These are phyloP conservation scores for Fraxinus cuspidata DNA, from an alignment of 257 asterid genomes.

Conservation along the genomic window DNA sequence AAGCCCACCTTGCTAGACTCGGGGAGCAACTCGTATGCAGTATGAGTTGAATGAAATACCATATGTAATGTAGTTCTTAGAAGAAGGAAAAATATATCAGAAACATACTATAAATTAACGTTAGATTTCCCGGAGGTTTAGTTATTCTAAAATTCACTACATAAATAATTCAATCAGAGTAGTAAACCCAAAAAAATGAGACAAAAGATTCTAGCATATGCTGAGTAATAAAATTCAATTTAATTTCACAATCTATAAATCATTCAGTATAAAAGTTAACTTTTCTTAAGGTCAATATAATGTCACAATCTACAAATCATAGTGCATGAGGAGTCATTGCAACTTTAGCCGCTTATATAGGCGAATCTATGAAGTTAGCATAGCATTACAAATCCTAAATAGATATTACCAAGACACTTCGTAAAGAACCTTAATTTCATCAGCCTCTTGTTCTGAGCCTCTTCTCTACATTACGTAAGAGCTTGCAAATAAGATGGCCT, in stretches of 20 bases:
- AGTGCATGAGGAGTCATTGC: background rate
- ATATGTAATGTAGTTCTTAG: no score
- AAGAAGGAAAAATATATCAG: no score
- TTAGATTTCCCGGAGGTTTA: background rate
- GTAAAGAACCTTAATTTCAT: constrained; percentile 78
- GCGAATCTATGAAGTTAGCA: background rate
- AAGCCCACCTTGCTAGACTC: no score
- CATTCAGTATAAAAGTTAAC: background rate
- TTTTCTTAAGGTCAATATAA: background rate
- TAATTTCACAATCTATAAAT: background rate
- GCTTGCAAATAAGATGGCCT: constrained; percentile 89
- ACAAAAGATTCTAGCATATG: background rate
- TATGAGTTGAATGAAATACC: no score
- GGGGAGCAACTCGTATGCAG: no score
- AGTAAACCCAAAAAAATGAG: background rate
- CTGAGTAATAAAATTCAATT: background rate
- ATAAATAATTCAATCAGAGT: background rate
- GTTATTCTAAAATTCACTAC: constrained; percentile 16
- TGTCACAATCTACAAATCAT: background rate
- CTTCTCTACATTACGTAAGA: constrained; percentile 88
- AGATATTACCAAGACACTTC: constrained; percentile 17
- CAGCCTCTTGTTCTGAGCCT: constrained; percentile 96
- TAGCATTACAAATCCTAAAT: constrained; percentile 4
- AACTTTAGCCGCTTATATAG: no score
- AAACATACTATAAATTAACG: no score